Base-by-base conservation (phyloP, 2,329 filamentous ascomycete species). In the Botryotinia calthae region DNA sequence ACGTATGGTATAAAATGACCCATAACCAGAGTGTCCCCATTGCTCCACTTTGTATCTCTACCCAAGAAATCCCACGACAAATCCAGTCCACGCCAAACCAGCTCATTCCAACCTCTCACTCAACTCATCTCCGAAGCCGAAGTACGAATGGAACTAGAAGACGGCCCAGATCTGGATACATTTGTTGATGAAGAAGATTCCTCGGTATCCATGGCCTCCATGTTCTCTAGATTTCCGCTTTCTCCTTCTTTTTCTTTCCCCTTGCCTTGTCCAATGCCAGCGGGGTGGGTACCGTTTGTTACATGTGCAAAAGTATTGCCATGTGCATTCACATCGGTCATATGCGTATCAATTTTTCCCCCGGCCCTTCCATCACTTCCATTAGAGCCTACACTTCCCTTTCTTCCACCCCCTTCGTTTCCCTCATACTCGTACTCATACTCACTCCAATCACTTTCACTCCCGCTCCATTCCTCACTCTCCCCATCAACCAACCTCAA, bases 401-500 rank as follows among this genome's bases (percentile, higher is more conserved):
- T 44, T 20, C 16, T 37, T 44, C 46, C n/a, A 20, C 14, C 44
- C 40, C 56, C n/a, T 9, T 40, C 42, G 22, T 18, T 34, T 44
- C 56, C 31, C 18, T 66, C 73, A 54, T 69, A 37, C 37, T 37
- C 37, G 34, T 34, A 34, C 34, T 34, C n/a, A 34, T 37, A 63
- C 48, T 42, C 70, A 46, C 46, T 72, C 75, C 40, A 70, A 28
- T 69, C 72, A 58, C 54, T 42, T 56, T 66, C 61, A 65, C 72
- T 58, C 59, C 69, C 71, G 42, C 72, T 73, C 76, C 58, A 74
- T 75, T 65, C 73, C 76, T 31, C 18, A 64, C 81, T 72, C 82
- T 84, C 83, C 63, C 77, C 77, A 61, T 79, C 77, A 3, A 87
- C 89, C 72, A 90, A 80, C 76, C 88, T 82, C 77, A 91, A 80